A percentile compares a stretch with the other conserved stretches of the same genome.
Evolutionary conservation across 148 eudicot species (phyloP).

Genomic region (Rhododendron simsii): DNA sequence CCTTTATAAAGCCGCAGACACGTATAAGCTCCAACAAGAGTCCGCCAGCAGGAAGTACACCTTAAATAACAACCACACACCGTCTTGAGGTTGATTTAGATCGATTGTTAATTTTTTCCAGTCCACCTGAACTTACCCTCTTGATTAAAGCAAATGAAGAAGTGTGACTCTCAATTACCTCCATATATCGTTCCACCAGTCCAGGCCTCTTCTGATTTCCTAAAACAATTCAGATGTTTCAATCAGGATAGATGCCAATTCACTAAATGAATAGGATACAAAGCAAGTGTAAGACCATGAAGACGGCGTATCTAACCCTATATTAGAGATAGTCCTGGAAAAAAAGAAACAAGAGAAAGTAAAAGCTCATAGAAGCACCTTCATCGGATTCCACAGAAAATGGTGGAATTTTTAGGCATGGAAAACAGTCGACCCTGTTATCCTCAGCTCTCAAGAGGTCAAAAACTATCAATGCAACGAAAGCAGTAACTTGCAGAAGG

Average conservation of each 20-base stretch:
- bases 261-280: background rate
- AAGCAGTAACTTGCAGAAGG: conserved; percentile 95
- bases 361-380: conserved; percentile 33
- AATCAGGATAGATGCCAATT: conserved; percentile 4
- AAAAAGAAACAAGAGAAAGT: background rate
- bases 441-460: conserved; percentile 90
- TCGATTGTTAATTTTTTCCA: background rate
- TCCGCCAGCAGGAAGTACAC: background rate
- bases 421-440: conserved; percentile 88
- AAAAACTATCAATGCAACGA: conserved; percentile 86
- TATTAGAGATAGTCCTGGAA: background rate
- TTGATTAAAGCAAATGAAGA: background rate
- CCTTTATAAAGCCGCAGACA: background rate
- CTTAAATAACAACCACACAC: background rate
- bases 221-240: conserved; percentile 21
- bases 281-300: background rate
- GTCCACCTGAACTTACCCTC: background rate
- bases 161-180: conserved; percentile 36
- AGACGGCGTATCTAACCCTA: background rate
- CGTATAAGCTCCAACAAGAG: background rate
- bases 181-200: conserved; percentile 81
- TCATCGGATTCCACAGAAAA: conserved; percentile 43
- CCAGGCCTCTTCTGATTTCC: conserved; percentile 69
- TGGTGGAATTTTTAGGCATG: conserved; percentile 60
- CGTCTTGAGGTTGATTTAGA: background rate